Evolutionary conservation across 371 early-diverging fungal genomes (phyloP).

Genomic region (Lichtheimia ramosa): DNA sequence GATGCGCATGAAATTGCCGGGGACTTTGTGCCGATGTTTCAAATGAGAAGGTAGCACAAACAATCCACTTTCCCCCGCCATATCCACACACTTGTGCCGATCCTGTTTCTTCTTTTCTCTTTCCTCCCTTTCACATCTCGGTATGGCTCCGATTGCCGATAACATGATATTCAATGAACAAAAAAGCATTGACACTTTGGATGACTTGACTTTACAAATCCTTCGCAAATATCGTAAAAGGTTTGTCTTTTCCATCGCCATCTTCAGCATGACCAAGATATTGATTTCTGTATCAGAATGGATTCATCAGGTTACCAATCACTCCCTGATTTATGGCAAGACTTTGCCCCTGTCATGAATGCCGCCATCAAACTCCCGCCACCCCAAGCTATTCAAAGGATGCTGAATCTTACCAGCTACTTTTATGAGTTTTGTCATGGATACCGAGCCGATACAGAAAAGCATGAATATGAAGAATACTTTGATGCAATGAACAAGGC

Average conservation of each 20-base stretch:
- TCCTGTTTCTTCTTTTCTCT: no score
- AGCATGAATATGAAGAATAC: slow-evolving; percentile 27
- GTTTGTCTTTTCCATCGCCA: slow-evolving; percentile 2
- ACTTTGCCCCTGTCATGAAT: slow-evolving; percentile 21
- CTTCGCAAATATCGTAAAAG: slow-evolving; percentile 35
- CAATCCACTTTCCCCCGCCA: no score
- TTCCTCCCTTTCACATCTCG: no score
- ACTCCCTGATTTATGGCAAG: slow-evolving; percentile 30
- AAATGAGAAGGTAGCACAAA: no score
- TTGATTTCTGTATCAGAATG: not conserved
- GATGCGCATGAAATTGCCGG: no score
- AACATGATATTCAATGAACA: not conserved
- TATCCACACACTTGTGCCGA: no score
- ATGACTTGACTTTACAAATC: slow-evolving; percentile 12
- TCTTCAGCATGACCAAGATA: not conserved
- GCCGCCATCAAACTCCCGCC: slow-evolving; percentile 17
- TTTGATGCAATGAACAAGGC: slow-evolving; percentile 33
- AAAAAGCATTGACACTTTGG: slow-evolving; percentile 3
- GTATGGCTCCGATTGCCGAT: no score
- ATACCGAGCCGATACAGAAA: slow-evolving; percentile 27
- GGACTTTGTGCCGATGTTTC: no score
- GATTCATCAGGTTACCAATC: slow-evolving; percentile 23
- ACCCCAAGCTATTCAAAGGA: slow-evolving; percentile 24
- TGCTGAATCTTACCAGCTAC: slow-evolving; percentile 28
- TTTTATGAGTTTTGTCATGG: slow-evolving; percentile 40